Evolutionary conservation across 2,329 filamentous ascomycete species (phyloP).

Genomic region (Penicillium sumatraense): DNA sequence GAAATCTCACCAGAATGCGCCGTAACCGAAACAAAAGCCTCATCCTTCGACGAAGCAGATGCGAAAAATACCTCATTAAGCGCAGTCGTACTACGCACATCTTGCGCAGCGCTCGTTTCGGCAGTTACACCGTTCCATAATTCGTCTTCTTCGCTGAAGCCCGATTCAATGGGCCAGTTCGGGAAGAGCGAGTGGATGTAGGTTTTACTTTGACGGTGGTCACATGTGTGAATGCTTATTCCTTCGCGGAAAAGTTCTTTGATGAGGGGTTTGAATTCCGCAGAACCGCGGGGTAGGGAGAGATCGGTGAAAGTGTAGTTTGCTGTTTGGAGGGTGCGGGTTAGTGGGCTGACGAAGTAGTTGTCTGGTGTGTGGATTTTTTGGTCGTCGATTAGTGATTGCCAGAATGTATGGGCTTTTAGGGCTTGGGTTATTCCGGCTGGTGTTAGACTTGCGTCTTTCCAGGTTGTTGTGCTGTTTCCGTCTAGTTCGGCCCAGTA

Average conservation of each 20-base stretch:
- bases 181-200: constrained; percentile 57
- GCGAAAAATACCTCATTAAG: constrained; percentile 58
- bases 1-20: constrained; percentile 63
- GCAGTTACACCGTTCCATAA: constrained; percentile 56
- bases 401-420: constrained; percentile 53
- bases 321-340: constrained; percentile 61
- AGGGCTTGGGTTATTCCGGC: constrained; percentile 57
- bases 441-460: constrained; percentile 60
- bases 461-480: constrained; percentile 59
- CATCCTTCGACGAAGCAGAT: constrained; percentile 36
- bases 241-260: constrained; percentile 63
- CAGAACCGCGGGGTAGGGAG: constrained; percentile 42
- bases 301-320: constrained; percentile 57
- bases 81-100: constrained; percentile 47
- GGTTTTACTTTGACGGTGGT: constrained; percentile 54
- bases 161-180: constrained; percentile 54
- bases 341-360: constrained; percentile 62
- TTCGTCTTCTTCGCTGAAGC: constrained; percentile 59
- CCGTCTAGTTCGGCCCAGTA: constrained; percentile 63
- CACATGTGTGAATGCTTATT: constrained; percentile 65
- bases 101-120: constrained; percentile 55
- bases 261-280: constrained; percentile 56
- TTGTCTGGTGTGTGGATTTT: constrained; percentile 57
- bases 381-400: constrained; percentile 48
- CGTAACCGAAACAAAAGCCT: constrained; percentile 58